These are phyloP conservation scores for Kodamaea ohmeri DNA, from an alignment of 1,139 yeast species.

Conservation along the genomic window DNA sequence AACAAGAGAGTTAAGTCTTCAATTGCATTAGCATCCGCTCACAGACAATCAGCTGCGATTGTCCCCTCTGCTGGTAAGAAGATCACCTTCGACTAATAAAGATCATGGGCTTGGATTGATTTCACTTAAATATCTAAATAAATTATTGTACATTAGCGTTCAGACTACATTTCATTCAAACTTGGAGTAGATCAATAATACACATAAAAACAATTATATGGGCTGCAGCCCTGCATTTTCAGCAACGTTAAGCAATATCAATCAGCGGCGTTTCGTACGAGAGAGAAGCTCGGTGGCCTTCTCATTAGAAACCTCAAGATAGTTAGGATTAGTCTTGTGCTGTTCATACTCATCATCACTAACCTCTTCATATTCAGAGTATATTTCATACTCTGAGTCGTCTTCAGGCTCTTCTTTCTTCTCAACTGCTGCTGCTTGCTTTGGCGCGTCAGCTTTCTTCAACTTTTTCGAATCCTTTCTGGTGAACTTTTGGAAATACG, in stretches of 20 bases:
- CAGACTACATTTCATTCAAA: constrained; percentile 3
- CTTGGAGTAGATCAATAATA: background rate
- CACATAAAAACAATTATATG: constrained; percentile 2
- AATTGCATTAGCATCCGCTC: constrained; percentile 83
- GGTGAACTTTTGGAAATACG: constrained; percentile 7
- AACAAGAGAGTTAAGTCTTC: constrained; percentile 69
- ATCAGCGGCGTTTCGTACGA: constrained; percentile 8
- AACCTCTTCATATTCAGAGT: constrained; percentile 52
- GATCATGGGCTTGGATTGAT: too few species aligned
- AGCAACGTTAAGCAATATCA: background rate
- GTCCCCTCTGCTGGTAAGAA: constrained; percentile 92
- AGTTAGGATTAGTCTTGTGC: constrained; percentile 47
- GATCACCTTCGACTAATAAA: constrained; percentile 57
- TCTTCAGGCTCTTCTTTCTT: constrained; percentile 6
- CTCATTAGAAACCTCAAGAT: constrained; percentile 43
- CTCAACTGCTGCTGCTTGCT: background rate
- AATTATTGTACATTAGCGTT: constrained; percentile 1
- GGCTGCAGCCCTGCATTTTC: background rate
- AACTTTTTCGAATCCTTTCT: constrained; percentile 9
- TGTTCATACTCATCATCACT: constrained; percentile 46
- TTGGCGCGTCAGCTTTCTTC: constrained; percentile 4
- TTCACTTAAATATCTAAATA: background rate
- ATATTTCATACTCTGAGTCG: constrained; percentile 26
- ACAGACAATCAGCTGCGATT: constrained; percentile 85
- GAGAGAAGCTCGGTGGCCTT: constrained; percentile 24